Evolutionary conservation across 371 early-diverging fungal genomes (phyloP), one percentile per base, ranked within the genome.

Genomic region (Basidiobolus meristosporus): DNA sequence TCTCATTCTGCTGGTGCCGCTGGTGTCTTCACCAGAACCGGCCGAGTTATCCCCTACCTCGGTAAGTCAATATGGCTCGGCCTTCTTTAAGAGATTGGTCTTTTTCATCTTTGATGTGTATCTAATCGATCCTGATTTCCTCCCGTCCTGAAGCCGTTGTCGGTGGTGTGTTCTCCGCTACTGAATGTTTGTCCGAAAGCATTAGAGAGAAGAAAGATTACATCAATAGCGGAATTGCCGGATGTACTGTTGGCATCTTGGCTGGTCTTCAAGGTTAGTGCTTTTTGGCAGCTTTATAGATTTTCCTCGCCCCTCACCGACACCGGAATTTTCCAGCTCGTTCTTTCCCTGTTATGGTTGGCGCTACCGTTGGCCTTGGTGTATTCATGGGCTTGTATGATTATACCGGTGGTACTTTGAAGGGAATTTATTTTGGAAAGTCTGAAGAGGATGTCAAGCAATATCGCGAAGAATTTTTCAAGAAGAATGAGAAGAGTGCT

Each of bases 11-110:
- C 17, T 28, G 29, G 40, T 6, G 40, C 40, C 15, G 16, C 26
- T 12, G 28, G 29, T 30, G 30, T 40, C n/a, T 29, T 40, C 30
- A 40, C 40, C n/a, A 40, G 28, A 40, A 28, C 28, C 20, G 40
- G 40, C 6, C 11, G 14, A 15, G 19, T 21, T 17, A 30, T 40
- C n/a, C 28, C 30, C 11, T 29, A 31, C 6, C 31, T 20, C 31
- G 40, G 40, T 40, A 40, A 6, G 15, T 16, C 26, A n/a, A 18
- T 14, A 18, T 35, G 11, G 9, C 4, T 15, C 20, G 2, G 17
- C 11, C 14, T 38, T 38, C 26, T 38, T 38, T 38, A 14, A 22
- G 0, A 15, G 11, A 15, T n/a, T n/a, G n/a, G n/a, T n/a, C n/a
- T n/a, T n/a, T n/a, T n/a, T n/a, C n/a, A n/a, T n/a, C n/a, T n/a